Conservation (phyloP, 192 early-diverging fungal genomes). For the Umbelopsis ramanniana region DNA sequence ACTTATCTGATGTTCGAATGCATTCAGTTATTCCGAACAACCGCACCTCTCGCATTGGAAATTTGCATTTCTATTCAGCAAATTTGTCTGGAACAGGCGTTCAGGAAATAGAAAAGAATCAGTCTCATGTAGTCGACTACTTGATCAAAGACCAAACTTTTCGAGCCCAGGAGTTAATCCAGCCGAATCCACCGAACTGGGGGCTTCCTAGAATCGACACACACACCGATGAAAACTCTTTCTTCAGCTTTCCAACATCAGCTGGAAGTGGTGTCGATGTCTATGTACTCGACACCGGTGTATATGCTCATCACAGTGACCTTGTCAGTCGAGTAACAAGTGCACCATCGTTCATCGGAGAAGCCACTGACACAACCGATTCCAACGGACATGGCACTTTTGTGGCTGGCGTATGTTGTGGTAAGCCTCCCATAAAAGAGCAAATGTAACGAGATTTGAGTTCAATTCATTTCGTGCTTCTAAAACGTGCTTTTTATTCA, state of each 20-base stretch:
- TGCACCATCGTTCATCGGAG: slow-evolving; percentile 37
- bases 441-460: no score
- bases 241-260: slow-evolving; percentile 27
- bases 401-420: slow-evolving; percentile 54
- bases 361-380: slow-evolving; percentile 29
- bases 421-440: slow-evolving; percentile 17
- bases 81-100: neutral
- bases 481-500: neutral
- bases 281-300: slow-evolving; percentile 68
- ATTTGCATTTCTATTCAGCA: slow-evolving; percentile 4
- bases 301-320: slow-evolving; percentile 46
- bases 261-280: slow-evolving; percentile 49
- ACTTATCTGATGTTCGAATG: neutral
- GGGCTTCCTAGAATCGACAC: slow-evolving; percentile 37
- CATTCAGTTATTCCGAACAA: neutral
- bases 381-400: slow-evolving; percentile 59
- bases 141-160: slow-evolving; percentile 37
- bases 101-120: neutral
- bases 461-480: neutral
- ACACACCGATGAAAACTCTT: slow-evolving; percentile 24
- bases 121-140: slow-evolving; percentile 30
- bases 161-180: slow-evolving; percentile 36
- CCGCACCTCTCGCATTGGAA: neutral
- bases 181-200: slow-evolving; percentile 38
- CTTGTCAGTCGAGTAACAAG: slow-evolving; percentile 47